A percentile compares a stretch with the other conserved stretches of the same genome.
Evolutionary conservation across 495 filamentous ascomycete species (phyloP).

Genomic region (Aspergillus coremiiformis): DNA sequence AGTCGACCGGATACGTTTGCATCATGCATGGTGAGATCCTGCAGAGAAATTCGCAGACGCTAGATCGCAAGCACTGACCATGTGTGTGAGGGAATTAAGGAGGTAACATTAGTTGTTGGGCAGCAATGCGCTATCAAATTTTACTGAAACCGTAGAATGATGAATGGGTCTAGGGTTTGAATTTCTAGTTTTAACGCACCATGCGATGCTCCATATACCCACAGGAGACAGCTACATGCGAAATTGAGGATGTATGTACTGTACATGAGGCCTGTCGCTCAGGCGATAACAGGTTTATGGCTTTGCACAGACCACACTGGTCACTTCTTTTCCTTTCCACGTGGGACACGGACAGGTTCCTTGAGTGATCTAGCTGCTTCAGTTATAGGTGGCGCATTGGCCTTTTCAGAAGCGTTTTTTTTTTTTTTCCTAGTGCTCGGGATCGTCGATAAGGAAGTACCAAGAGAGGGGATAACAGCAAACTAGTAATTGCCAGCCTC

Average conservation of each 20-base stretch:
- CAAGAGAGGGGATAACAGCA: neutral
- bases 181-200: neutral
- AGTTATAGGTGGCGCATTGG: constrained; percentile 26
- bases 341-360: neutral
- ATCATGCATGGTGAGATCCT: neutral
- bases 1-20: neutral
- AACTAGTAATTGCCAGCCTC: neutral
- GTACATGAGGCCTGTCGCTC: neutral
- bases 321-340: neutral
- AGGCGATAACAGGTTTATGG: neutral
- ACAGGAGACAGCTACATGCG: neutral
- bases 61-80: neutral
- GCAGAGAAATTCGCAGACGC: neutral
- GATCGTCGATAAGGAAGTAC: neutral
- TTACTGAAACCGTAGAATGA: neutral
- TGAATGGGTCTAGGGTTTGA: neutral
- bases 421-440: neutral
- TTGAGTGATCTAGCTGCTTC: constrained; percentile 16
- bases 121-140: neutral
- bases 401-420: neutral
- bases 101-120: neutral
- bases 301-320: neutral
- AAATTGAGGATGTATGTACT: neutral
- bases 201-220: neutral
- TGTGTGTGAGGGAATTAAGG: neutral